Base-by-base conservation (phyloP, 495 filamentous ascomycete genomes). In the Aspergillus carlsbadensis region DNA sequence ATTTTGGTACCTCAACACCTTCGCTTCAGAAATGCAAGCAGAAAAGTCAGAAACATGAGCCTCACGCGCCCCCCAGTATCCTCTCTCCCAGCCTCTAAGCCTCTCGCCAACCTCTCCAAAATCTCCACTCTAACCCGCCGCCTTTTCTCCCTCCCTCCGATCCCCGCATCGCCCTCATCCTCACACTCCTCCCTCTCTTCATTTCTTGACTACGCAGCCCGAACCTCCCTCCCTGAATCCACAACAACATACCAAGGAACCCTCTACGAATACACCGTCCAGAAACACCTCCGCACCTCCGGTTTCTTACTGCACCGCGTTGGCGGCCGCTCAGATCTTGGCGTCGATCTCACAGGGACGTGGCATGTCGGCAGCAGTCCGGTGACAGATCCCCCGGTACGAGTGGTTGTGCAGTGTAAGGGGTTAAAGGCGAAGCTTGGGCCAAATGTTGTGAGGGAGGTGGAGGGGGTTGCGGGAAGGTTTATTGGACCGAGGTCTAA, bases 401-500 rank as follows among this genome's bases (percentile, higher is more conserved):
- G 79, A 47, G 83, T 91, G 1, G 61, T 96, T 5, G 74, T 91
- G 18, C 92, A 96, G 66, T 98, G 94, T 75, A 98, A 97, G 72
- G 81, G 82, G 15, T 56, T 78, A 17, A 76, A 75, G 54, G 64
- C 74, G 20, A 82, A 77, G 55, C 63, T 83, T 3, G 78, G 81
- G 0, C 92, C 92, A 21, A 77, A 81, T 34, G 71, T 86, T 42
- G 77, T 96, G 13, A 83, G 94, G 18, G 94, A 97, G 75, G 79
- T 97, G 0, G 91, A 96, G 65, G 94, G 78, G 3, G 82, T 83
- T 15, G 86, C 87, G 0, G 91, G 96, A 65, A 92, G 77, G 3
- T 82, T 82, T 17, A 86, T 87, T 34, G 90, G 89, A 26, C 74
- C 78, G 0, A 85, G 84, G 3, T 94, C 85, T 85, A 74, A 84